A percentile compares a stretch with the other conserved stretches of the same genome.
Evolutionary conservation across 2,329 filamentous ascomycete species (phyloP).

Genomic region (Chaetothyriales sp.): DNA sequence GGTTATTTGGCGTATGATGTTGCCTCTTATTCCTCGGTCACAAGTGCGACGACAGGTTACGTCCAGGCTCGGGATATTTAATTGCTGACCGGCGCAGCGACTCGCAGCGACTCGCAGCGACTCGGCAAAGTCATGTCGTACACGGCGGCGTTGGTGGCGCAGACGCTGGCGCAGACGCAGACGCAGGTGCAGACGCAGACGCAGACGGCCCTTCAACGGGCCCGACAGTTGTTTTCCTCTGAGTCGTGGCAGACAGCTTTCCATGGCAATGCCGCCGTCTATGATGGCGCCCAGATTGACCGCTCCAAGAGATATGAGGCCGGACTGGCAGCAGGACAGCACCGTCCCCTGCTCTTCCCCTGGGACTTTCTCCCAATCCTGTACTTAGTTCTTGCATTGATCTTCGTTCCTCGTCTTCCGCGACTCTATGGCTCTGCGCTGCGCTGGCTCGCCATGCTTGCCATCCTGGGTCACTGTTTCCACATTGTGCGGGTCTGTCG

Average conservation of each 20-base stretch:
- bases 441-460: constrained; percentile 6
- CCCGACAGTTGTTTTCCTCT: background rate
- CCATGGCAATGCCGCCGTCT: constrained; percentile 2
- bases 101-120: background rate
- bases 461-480: constrained; percentile 4
- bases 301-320: constrained; percentile 11
- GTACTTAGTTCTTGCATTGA: constrained; percentile 11
- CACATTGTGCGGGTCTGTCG: constrained; percentile 19
- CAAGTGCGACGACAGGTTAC: background rate
- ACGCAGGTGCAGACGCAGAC: too few relatives aligned
- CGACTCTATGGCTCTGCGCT: background rate
- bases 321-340: constrained; percentile 7
- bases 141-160: too few relatives aligned
- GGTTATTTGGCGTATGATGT: background rate
- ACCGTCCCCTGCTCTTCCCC: constrained; percentile 15
- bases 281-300: constrained; percentile 26
- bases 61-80: background rate
- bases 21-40: background rate
- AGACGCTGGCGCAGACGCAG: too few relatives aligned
- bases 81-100: background rate
- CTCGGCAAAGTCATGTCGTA: background rate
- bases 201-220: background rate
- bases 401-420: constrained; percentile 8
- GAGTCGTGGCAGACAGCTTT: background rate
- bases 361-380: constrained; percentile 15